Conservation (phyloP, 2,329 filamentous ascomycete genomes). For the Neurospora crassa region DNA sequence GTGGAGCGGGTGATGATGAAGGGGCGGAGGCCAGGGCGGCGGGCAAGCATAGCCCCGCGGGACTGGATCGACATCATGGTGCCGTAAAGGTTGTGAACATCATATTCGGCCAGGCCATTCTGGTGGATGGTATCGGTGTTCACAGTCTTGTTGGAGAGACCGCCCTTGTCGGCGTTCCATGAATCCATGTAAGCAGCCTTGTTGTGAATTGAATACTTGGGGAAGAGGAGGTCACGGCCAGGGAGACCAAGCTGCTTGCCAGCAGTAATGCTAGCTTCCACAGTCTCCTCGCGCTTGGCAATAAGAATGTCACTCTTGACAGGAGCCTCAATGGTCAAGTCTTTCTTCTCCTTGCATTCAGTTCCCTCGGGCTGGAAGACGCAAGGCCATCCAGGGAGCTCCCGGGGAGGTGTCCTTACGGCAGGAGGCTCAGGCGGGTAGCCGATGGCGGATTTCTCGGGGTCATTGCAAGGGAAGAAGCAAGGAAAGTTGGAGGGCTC, state of each 20-base stretch:
- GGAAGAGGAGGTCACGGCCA: conserved; percentile 52
- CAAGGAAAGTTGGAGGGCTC: conserved; percentile 40
- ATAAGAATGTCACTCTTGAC: background rate
- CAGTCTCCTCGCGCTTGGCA: background rate
- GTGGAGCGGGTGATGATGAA: conserved; percentile 68
- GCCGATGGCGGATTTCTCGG: conserved; percentile 27
- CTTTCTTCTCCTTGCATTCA: conserved; percentile 22
- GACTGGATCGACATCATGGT: conserved; percentile 59
- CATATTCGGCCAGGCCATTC: conserved; percentile 59
- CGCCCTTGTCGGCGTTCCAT: conserved; percentile 34
- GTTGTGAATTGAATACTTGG: conserved; percentile 57
- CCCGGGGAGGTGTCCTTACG: conserved; percentile 50
- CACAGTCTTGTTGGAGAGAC: conserved; percentile 49
- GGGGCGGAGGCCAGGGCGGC: conserved; percentile 55
- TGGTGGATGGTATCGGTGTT: conserved; percentile 59
- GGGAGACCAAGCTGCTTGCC: conserved; percentile 47
- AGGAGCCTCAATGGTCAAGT: background rate
- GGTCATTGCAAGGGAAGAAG: conserved; percentile 44
- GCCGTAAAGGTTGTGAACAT: conserved; percentile 71
- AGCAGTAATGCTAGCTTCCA: conserved; percentile 1
- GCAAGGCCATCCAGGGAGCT: conserved; percentile 58
- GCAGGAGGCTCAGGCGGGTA: conserved; percentile 54
- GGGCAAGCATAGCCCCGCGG: conserved; percentile 53
- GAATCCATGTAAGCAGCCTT: conserved; percentile 37
- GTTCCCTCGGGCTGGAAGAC: conserved; percentile 52